phyloP scores from a whole-genome alignment of 2,329 filamentous ascomycete species.

The Aureobasidium sp. region DNA sequence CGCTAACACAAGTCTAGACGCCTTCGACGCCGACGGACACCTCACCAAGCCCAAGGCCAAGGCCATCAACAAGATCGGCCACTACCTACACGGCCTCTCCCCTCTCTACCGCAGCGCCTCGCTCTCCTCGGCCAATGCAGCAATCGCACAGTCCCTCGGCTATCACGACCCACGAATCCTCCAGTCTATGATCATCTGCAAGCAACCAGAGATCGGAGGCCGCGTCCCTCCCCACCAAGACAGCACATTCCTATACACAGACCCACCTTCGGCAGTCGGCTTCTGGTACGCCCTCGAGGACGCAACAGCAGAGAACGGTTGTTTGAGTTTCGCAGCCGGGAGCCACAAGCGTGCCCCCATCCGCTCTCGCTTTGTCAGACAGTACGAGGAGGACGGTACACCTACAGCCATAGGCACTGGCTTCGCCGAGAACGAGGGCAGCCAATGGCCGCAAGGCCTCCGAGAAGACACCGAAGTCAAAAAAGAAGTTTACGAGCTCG shows the following conservation, averaged over 20 bases:
- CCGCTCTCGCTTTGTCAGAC: conserved; percentile 66
- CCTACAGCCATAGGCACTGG: conserved; percentile 49
- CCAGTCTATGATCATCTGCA: conserved; percentile 98
- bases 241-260: conserved; percentile 84
- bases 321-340: conserved; percentile 76
- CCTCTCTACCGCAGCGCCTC: conserved; percentile 45
- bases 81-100: conserved; percentile 43
- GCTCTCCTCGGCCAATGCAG: conserved; percentile 49
- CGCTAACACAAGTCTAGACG: conserved; percentile 44
- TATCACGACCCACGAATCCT: conserved; percentile 71
- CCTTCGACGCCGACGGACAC: conserved; percentile 59
- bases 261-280: conserved; percentile 80
- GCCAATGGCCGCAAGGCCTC: conserved; percentile 41
- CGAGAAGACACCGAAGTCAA: conserved; percentile 34
- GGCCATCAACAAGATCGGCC: conserved; percentile 67
- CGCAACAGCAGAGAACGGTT: conserved; percentile 78
- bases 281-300: conserved; percentile 98
- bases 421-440: conserved; percentile 57
- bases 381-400: conserved; percentile 32
- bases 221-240: conserved; percentile 90
- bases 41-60: conserved; percentile 72
- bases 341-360: conserved; percentile 71
- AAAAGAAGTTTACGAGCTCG: conserved; percentile 62
- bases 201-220: conserved; percentile 92
- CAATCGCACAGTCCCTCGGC: conserved; percentile 63